Evolutionary conservation across 2,329 filamentous ascomycete species (phyloP), one percentile per base, ranked within the genome.

Genomic region (Alternaria viburni): DNA sequence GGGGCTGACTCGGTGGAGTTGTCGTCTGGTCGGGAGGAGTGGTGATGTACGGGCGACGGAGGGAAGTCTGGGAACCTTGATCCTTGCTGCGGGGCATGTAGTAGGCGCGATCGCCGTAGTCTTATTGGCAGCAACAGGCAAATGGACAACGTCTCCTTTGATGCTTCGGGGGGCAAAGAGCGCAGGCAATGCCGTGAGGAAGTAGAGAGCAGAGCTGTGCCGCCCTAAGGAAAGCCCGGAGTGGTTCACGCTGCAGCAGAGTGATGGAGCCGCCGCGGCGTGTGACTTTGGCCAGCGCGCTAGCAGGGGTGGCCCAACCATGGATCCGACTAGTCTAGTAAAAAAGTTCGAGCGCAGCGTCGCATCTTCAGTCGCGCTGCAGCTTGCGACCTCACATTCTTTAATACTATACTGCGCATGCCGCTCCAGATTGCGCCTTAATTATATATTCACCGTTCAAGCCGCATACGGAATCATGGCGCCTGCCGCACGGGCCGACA

Each of bases 401-500:
- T 49, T 43, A 25, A 32, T 23, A 62, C 28, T 47, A 21, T 49
- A 17, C 17, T 51, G 58, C 55, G 43, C 52, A 46, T 41, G 21
- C 52, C 28, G 25, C 32, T 25, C 28, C 62, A 54, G 62, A 61
- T 62, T 52, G 62, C 61, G 66, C 57, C 54, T 10, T 21, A 7
- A 26, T 50, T 12, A 7, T 44, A 41, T 4, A 49, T 21, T 19
- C 26, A 32, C 46, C 52, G 52, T 28, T 6, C 8, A 3, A 9
- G 21, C 23, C 57, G 23, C 32, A 32, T 13, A 54, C 25, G 45
- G 30, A 55, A 49, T 65, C 64, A 79, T 77, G 75, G 76, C 77
- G 65, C 69, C 74, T 62, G 65, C 74, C 64, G 69, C 69, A 50
- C 92, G 90, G 62, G 67, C 66, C 59, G 67, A 69, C 67, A 66